Evolutionary conservation across 768 basidiomycete species (phyloP), one percentile per base, ranked within the genome.

Genomic region (Lentinus brumalis): DNA sequence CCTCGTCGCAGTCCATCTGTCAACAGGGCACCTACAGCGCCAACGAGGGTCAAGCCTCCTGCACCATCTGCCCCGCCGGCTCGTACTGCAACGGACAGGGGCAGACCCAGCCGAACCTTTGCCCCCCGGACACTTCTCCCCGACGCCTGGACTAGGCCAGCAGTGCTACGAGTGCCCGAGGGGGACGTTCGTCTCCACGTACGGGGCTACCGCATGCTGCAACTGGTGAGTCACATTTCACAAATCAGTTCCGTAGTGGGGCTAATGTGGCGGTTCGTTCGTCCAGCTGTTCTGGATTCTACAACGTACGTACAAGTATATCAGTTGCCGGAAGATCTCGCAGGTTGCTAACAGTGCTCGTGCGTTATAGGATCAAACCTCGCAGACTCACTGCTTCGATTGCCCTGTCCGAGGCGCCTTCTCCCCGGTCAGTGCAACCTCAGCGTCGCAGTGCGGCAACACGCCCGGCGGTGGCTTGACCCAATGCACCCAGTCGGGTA

Each of bases 131-230:
- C 52, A 50, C 41, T 66, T 54, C 59, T 58, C 63, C 26, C 42
- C 60, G 2, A 53, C 45, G 1, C 42, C 63, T 6, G 67, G 64
- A 9, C 39, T 57, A 7, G 57, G 57, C 14, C 59, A 60, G 56
- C 47, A 57, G 49, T 67, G 66, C 29, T 41, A 21, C 12, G 53
- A 56, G 46, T 67, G 67, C 38, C 67, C 64, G 0, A 50, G 16
- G 50, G 66, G 68, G 10, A 60, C 64, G 35, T 70, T 67, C 56
- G 59, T 42, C 44, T 26, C 35, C 12, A 26, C 52, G 3, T 29
- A 56, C 26, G 66, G 68, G 26, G 66, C 66, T 5, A 67, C 66
- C 30, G 16, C 63, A 18, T 69, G 66, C 49, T 69, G 66, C 42
- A 21, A 26, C 4, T 69, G 66, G 67, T 68, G 39, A 51, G 67